A percentile compares a stretch with the other conserved stretches of the same genome.
These are phyloP conservation scores for Beauveria medogensis DNA, from an alignment of 2,329 filamentous ascomycete genomes.

Conservation along the genomic window DNA sequence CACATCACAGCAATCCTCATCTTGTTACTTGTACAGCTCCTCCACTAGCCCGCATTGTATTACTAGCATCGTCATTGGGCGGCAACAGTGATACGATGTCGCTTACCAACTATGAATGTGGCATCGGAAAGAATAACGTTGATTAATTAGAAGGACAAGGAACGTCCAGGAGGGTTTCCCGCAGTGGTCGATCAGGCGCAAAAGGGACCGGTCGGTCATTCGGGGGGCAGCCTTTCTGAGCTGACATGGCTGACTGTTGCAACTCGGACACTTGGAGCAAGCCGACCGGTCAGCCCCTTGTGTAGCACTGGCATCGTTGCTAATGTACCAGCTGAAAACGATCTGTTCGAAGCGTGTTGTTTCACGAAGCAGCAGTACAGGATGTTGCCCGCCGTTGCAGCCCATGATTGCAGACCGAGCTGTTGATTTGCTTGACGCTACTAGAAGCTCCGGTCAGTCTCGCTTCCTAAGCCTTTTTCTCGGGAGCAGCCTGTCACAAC, in stretches of 20 bases:
- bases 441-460: too few species aligned
- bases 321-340: not conserved
- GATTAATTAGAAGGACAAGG: slow-evolving; percentile 1
- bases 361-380: too few species aligned
- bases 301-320: not conserved
- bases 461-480: too few species aligned
- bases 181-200: not conserved
- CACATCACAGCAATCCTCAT: slow-evolving; percentile 1
- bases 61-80: not conserved
- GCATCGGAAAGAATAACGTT: not conserved
- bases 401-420: too few species aligned
- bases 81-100: not conserved
- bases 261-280: not conserved
- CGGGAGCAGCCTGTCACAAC: too few species aligned
- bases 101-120: slow-evolving; percentile 3
- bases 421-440: too few species aligned
- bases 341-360: too few species aligned
- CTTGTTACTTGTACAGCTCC: not conserved
- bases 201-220: not conserved
- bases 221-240: not conserved
- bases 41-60: slow-evolving; percentile 3
- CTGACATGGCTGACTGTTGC: not conserved
- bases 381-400: too few species aligned
- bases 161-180: not conserved
- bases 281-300: not conserved